These are phyloP conservation scores for Tardiomyces blankii DNA, from an alignment of 1,139 yeast genomes.

Conservation along the genomic window DNA sequence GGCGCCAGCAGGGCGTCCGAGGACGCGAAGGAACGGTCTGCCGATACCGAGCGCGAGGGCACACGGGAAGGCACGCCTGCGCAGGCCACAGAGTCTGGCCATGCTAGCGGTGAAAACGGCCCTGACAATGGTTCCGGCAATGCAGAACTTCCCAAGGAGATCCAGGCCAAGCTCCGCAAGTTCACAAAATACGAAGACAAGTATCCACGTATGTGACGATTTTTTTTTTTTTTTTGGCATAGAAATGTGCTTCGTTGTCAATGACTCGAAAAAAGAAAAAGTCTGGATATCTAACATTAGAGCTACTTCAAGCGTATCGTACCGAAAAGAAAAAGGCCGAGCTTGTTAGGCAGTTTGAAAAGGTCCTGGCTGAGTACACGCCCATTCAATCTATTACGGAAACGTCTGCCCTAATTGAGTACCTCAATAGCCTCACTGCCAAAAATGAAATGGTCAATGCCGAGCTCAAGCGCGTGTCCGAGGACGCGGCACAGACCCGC, in stretches of 20 bases:
- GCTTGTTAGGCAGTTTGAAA: slow-evolving; percentile 56
- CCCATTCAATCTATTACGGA: slow-evolving; percentile 72
- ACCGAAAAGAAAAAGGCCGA: slow-evolving; percentile 61
- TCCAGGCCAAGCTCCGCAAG: slow-evolving; percentile 57
- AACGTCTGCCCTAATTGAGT: slow-evolving; percentile 56
- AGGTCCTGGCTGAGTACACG: slow-evolving; percentile 62
- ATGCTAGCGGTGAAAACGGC: not conserved
- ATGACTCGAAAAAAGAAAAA: too few relatives aligned
- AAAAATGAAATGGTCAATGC: slow-evolving; percentile 48
- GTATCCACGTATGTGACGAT: slow-evolving; percentile 41
- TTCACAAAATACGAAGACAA: slow-evolving; percentile 82
- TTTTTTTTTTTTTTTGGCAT: too few relatives aligned
- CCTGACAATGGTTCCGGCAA: not conserved
- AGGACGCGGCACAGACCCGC: slow-evolving; percentile 10
- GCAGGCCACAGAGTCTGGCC: too few relatives aligned
- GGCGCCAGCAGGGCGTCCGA: slow-evolving; percentile 2
- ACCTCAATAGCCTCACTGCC: slow-evolving; percentile 49
- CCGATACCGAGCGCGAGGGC: too few relatives aligned
- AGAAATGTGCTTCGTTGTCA: too few relatives aligned
- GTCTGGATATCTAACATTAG: slow-evolving; percentile 3
- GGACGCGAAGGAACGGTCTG: too few relatives aligned
- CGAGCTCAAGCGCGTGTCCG: slow-evolving; percentile 37
- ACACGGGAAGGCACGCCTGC: too few relatives aligned
- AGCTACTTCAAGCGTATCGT: slow-evolving; percentile 69
- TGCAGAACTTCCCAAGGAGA: slow-evolving; percentile 22